Conservation (phyloP, 1,284 basidiomycete genomes). For the Papiliotrema fonsecae region DNA sequence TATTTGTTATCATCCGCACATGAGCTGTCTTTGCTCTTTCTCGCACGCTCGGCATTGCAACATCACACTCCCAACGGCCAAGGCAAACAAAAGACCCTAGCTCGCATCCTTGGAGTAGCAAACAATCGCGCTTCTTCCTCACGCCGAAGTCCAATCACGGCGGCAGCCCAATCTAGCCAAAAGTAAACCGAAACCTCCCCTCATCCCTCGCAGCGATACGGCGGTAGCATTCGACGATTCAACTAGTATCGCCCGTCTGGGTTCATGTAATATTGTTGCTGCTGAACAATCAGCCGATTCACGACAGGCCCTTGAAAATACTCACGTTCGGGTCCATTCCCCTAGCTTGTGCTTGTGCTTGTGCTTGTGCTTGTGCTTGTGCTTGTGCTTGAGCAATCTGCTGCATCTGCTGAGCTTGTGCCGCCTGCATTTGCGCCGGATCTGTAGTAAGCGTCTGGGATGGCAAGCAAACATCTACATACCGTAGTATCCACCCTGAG, state of each 20-base stretch:
- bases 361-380: slow-evolving; percentile 29
- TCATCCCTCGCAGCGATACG: too few species aligned
- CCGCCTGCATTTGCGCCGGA: slow-evolving; percentile 42
- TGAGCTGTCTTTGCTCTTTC: too few species aligned
- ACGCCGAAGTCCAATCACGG: too few species aligned
- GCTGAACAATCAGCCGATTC: neutral
- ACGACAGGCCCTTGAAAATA: neutral
- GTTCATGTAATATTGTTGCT: slow-evolving; percentile 9
- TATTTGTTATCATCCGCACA: neutral
- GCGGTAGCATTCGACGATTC: too few species aligned
- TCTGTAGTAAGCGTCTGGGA: neutral
- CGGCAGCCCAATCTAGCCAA: too few species aligned
- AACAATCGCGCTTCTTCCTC: too few species aligned
- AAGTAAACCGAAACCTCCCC: too few species aligned
- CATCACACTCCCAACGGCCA: too few species aligned
- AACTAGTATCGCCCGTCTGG: slow-evolving; percentile 8
- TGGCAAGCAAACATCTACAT: slow-evolving; percentile 1
- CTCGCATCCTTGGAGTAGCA: too few species aligned
- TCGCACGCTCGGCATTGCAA: too few species aligned
- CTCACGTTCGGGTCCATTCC: slow-evolving; percentile 28
- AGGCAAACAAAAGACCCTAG: too few species aligned
- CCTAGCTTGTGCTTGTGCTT: slow-evolving; percentile 24
- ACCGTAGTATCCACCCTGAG: slow-evolving; percentile 32
- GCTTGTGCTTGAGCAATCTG: slow-evolving; percentile 38
- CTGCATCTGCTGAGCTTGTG: slow-evolving; percentile 44